Percentiles rank a stretch among this genome's conserved stretches.
Conservation (phyloP, 2,329 filamentous ascomycete species). For the Curvularia sp. region DNA sequence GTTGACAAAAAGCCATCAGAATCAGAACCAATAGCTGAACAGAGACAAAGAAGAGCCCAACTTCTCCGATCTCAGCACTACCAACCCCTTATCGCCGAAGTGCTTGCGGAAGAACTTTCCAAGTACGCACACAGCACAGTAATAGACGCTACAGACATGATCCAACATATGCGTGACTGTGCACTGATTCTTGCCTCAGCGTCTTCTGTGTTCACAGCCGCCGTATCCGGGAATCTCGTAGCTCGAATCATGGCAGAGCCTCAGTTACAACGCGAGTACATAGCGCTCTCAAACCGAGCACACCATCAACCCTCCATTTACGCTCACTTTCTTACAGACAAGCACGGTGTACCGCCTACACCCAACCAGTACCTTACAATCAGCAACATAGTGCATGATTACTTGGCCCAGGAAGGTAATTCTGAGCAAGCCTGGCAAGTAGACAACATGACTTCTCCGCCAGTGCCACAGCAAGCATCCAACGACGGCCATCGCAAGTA, state of each 20-base stretch:
- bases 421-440: conserved; percentile 23
- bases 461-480: conserved; percentile 10
- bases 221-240: conserved; percentile 35
- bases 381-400: conserved; percentile 27
- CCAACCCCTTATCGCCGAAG: conserved; percentile 32
- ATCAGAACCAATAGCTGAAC: conserved; percentile 20
- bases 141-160: conserved; percentile 20
- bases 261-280: conserved; percentile 30
- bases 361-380: conserved; percentile 35
- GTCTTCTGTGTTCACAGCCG: conserved; percentile 30
- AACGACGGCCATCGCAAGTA: conserved; percentile 35
- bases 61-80: conserved; percentile 31
- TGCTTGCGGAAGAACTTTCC: conserved; percentile 33
- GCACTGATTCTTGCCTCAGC: conserved; percentile 40
- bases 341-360: conserved; percentile 29
- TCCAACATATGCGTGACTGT: conserved; percentile 32
- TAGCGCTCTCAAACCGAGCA: conserved; percentile 28
- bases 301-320: conserved; percentile 40
- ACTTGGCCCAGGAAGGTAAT: conserved; percentile 16
- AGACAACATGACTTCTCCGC: conserved; percentile 30
- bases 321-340: conserved; percentile 35
- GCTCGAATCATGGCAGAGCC: conserved; percentile 20
- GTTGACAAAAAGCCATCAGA: not conserved
- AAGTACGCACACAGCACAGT: conserved; percentile 32
- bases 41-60: conserved; percentile 25